Evolutionary conservation across 257 asterid genomes (phyloP).

Genomic region (Nyctanthes arbortristis): DNA sequence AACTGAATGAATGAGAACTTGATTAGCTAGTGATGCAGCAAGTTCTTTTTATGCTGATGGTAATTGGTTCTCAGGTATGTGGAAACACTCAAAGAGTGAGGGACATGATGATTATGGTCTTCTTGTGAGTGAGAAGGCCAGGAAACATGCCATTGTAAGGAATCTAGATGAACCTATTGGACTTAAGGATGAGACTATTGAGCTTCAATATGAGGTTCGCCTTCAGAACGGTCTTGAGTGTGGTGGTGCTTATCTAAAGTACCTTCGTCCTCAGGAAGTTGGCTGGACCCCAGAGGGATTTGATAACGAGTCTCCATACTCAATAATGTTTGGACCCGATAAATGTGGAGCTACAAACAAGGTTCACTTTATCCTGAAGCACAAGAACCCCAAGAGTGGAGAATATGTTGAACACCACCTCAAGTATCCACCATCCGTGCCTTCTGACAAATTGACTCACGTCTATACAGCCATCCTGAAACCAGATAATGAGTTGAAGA

Average conservation of each 20-base stretch:
- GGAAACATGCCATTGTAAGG: slow-evolving; percentile 49
- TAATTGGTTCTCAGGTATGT: slow-evolving; percentile 31
- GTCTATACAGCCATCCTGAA: slow-evolving; percentile 47
- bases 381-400: slow-evolving; percentile 48
- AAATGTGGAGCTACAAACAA: slow-evolving; percentile 57
- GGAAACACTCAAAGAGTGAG: slow-evolving; percentile 50
- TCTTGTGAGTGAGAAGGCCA: slow-evolving; percentile 51
- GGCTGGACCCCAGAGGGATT: slow-evolving; percentile 47
- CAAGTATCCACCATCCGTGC: slow-evolving; percentile 47
- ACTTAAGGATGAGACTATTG: slow-evolving; percentile 44
- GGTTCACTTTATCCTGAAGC: slow-evolving; percentile 58
- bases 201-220: slow-evolving; percentile 49
- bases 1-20: neutral
- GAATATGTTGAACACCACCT: slow-evolving; percentile 56
- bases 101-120: slow-evolving; percentile 59
- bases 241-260: slow-evolving; percentile 54
- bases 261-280: slow-evolving; percentile 49
- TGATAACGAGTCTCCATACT: slow-evolving; percentile 47
- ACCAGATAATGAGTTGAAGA: slow-evolving; percentile 37
- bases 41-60: neutral
- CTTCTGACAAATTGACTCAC: slow-evolving; percentile 47
- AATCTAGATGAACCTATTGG: slow-evolving; percentile 35
- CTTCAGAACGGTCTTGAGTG: slow-evolving; percentile 54
- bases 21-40: neutral
- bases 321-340: slow-evolving; percentile 59